phyloP scores from a whole-genome alignment of 2,329 filamentous ascomycete species.

The Aspergillus quadrilineatus region DNA sequence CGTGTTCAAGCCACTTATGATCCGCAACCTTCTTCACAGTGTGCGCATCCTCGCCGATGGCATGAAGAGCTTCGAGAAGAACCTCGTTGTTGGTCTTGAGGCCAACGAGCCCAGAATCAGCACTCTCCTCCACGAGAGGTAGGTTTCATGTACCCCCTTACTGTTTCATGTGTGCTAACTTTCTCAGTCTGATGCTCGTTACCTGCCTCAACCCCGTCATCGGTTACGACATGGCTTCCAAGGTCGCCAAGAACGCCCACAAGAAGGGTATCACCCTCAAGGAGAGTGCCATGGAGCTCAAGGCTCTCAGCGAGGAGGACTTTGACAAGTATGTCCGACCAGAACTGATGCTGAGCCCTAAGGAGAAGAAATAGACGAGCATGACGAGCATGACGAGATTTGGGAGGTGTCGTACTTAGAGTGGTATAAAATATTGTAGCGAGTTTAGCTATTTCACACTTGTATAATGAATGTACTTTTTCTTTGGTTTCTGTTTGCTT shows the following conservation, averaged over 20 bases:
- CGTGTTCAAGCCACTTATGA: conserved; percentile 97
- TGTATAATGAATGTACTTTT: conserved; percentile 22
- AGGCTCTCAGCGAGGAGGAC: conserved; percentile 82
- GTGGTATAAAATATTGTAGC: conserved; percentile 17
- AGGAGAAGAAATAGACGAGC: conserved; percentile 58
- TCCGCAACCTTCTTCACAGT: conserved; percentile 93
- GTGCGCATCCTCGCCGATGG: conserved; percentile 82
- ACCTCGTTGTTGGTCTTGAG: conserved; percentile 81
- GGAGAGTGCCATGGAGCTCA: conserved; percentile 87
- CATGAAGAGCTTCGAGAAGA: conserved; percentile 93
- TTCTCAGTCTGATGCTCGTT: conserved; percentile 83
- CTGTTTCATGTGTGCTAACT: conserved; percentile 20
- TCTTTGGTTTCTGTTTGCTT: not conserved
- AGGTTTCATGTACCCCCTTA: conserved; percentile 37
- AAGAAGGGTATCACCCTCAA: conserved; percentile 96
- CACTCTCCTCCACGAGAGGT: conserved; percentile 91
- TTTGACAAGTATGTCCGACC: conserved; percentile 88
- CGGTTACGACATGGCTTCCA: conserved; percentile 94
- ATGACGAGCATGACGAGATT: not conserved
- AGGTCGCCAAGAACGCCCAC: conserved; percentile 97
- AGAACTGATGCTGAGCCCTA: conserved; percentile 91
- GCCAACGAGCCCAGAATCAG: conserved; percentile 92
- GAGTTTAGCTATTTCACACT: conserved; percentile 15
- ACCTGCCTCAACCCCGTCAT: conserved; percentile 98
- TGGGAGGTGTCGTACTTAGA: conserved; percentile 11